Evolutionary conservation across 331 rosid genomes (phyloP).

Genomic region (Rhamnella rubrinervis): DNA sequence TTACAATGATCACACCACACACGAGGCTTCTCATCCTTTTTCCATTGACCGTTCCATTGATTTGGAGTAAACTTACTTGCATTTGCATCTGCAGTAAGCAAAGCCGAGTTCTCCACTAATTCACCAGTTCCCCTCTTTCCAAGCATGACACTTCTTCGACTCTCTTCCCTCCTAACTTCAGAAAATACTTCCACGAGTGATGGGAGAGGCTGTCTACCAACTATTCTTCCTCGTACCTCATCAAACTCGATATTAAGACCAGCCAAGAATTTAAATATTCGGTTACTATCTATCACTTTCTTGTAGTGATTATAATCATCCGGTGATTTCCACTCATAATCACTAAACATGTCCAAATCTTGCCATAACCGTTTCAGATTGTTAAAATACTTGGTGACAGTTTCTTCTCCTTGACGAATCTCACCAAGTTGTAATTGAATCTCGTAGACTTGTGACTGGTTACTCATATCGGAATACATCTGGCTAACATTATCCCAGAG

Average conservation of each 20-base stretch:
- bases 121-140: neutral
- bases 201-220: neutral
- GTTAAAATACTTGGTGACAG: no score
- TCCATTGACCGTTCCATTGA: neutral
- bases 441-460: neutral
- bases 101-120: neutral
- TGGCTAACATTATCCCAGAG: neutral
- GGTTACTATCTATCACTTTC: no score
- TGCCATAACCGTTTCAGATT: neutral
- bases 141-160: neutral
- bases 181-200: neutral
- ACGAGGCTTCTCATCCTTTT: neutral
- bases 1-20: conserved; percentile 11
- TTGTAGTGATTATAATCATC: neutral
- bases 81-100: neutral
- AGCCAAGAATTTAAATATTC: neutral
- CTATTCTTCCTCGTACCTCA: conserved; percentile 3
- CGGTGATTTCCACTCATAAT: neutral
- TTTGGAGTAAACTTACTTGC: neutral
- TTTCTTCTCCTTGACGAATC: conserved; percentile 3
- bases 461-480: conserved; percentile 5
- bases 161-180: conserved; percentile 1
- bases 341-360: conserved; percentile 10
- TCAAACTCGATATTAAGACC: conserved; percentile 13
- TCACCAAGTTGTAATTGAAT: neutral